These are phyloP conservation scores for Hibiscus trionum DNA, from an alignment of 345 rosid genomes.

Conservation along the genomic window DNA sequence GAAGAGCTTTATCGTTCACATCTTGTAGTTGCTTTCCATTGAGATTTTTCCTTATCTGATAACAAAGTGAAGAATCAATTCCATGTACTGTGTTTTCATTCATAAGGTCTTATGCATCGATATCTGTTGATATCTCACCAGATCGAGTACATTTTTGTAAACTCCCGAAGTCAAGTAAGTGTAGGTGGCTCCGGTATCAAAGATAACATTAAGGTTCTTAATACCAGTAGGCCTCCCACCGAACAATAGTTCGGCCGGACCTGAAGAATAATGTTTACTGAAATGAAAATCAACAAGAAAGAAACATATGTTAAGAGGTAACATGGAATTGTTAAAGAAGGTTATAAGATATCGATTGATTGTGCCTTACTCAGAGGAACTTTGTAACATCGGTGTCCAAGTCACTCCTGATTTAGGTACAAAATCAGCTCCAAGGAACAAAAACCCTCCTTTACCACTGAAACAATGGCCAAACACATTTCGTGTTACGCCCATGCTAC, in stretches of 20 bases:
- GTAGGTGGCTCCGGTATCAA: constrained; percentile 87
- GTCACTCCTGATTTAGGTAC: constrained; percentile 50
- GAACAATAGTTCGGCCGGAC: constrained; percentile 64
- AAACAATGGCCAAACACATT: constrained; percentile 78
- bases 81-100: background rate
- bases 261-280: constrained; percentile 62
- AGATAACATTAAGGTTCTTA: constrained; percentile 43
- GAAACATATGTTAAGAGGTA: background rate
- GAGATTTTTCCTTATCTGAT: constrained; percentile 14
- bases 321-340: background rate
- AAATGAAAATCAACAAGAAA: constrained; percentile 10
- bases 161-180: constrained; percentile 51
- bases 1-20: constrained; percentile 13
- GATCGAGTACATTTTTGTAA: constrained; percentile 40
- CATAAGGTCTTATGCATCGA: background rate
- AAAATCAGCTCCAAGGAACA: constrained; percentile 64
- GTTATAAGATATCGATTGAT: background rate
- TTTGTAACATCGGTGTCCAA: constrained; percentile 52
- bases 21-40: constrained; percentile 3
- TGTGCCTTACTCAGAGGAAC: constrained; percentile 27
- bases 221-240: constrained; percentile 47
- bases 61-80: background rate
- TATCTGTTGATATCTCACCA: constrained; percentile 35
- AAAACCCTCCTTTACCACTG: constrained; percentile 62
- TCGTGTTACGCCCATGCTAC: constrained; percentile 29